phyloP scores from a whole-genome alignment of 495 filamentous ascomycete species.

The Immersiella caudata region DNA sequence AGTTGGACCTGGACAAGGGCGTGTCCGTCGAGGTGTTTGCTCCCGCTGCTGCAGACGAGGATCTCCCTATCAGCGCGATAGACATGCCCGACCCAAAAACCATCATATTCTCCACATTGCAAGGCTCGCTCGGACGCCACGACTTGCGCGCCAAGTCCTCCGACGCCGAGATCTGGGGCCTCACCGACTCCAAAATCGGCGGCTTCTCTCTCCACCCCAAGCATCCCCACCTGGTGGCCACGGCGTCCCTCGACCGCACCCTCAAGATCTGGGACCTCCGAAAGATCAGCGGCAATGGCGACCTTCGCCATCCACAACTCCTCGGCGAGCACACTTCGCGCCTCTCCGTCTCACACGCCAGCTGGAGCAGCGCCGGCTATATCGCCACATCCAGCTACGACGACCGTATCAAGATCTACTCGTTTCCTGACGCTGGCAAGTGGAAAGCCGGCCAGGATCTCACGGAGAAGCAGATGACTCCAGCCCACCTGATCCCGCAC shows the following conservation, averaged over 20 bases:
- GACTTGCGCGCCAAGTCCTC: conserved; percentile 65
- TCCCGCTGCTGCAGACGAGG: conserved; percentile 65
- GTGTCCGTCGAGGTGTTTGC: conserved; percentile 78
- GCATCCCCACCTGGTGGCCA: conserved; percentile 80
- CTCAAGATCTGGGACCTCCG: conserved; percentile 92
- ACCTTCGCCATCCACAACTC: conserved; percentile 58
- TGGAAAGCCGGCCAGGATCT: conserved; percentile 68
- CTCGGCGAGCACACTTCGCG: conserved; percentile 80
- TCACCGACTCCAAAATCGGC: conserved; percentile 94
- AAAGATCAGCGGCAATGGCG: conserved; percentile 65
- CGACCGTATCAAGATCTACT: conserved; percentile 90
- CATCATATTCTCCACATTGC: conserved; percentile 84
- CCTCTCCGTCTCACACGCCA: conserved; percentile 86
- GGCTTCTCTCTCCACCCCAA: conserved; percentile 83
- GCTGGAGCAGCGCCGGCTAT: conserved; percentile 79
- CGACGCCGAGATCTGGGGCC: conserved; percentile 66
- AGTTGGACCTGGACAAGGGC: conserved; percentile 79
- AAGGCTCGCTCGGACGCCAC: conserved; percentile 75
- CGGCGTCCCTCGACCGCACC: conserved; percentile 85
- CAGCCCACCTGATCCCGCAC: conserved; percentile 70
- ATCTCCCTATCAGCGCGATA: conserved; percentile 78
- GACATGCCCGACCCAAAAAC: conserved; percentile 77
- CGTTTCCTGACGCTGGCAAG: conserved; percentile 63
- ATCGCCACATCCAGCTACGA: conserved; percentile 93
- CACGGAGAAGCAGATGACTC: conserved; percentile 64